phyloP scores from a whole-genome alignment of 139 green algal species.

The Picochlorum sp. region DNA sequence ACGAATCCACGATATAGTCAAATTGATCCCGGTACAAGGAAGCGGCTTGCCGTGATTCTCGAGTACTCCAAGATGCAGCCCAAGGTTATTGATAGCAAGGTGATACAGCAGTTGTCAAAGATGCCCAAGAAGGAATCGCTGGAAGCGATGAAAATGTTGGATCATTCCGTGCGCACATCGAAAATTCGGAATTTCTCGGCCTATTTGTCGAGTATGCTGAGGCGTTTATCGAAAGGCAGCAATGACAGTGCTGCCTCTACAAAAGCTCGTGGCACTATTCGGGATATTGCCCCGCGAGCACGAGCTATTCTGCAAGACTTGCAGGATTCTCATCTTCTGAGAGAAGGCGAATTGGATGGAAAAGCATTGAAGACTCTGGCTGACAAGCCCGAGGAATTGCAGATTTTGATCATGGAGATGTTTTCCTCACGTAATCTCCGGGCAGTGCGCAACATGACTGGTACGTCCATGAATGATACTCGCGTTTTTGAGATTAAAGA shows the following conservation, averaged over 20 bases:
- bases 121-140: neutral
- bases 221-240: neutral
- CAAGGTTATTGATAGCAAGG: constrained; percentile 9
- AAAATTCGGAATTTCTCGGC: constrained; percentile 15
- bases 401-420: constrained; percentile 15
- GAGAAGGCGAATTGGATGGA: constrained; percentile 11
- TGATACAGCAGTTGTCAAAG: constrained; percentile 1
- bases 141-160: constrained; percentile 10
- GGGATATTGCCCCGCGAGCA: constrained; percentile 1
- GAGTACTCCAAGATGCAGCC: constrained; percentile 5
- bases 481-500: neutral
- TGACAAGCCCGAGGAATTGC: constrained; percentile 1
- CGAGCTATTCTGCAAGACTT: constrained; percentile 4
- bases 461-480: constrained; percentile 3
- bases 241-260: neutral
- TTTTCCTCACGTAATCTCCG: constrained; percentile 12
- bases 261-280: neutral
- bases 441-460: constrained; percentile 16
- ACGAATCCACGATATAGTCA: too few relatives aligned
- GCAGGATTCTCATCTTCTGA: neutral
- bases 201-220: constrained; percentile 12
- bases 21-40: too few relatives aligned
- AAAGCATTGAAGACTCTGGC: neutral
- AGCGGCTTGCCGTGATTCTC: neutral
- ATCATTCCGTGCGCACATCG: neutral